Conservation (phyloP, 2,329 filamentous ascomycete genomes). For the Cordyceps cateniannulata region DNA sequence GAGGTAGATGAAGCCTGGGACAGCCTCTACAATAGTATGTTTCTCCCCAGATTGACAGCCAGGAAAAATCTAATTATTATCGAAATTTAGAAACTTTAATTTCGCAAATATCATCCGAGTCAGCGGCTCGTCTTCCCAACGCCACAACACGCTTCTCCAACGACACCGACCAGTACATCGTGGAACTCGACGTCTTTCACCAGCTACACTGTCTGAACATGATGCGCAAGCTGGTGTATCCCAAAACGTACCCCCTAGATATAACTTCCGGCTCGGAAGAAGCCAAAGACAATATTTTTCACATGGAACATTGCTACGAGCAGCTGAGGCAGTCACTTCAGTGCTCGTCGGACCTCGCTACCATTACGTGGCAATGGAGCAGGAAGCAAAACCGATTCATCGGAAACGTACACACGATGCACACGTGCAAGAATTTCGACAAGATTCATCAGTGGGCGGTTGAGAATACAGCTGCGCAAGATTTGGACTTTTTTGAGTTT, state of each 20-base stretch:
- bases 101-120: conserved; percentile 48
- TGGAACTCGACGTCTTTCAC: conserved; percentile 50
- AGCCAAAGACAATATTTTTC: conserved; percentile 24
- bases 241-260: conserved; percentile 35
- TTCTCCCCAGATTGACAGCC: not conserved
- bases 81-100: conserved; percentile 39
- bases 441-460: conserved; percentile 43
- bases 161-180: conserved; percentile 47
- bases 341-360: conserved; percentile 46
- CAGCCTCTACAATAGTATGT: conserved; percentile 32
- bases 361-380: conserved; percentile 46
- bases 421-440: conserved; percentile 48
- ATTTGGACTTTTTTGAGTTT: conserved; percentile 13
- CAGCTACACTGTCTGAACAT: conserved; percentile 46
- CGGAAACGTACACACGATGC: conserved; percentile 45
- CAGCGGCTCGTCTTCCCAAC: conserved; percentile 45
- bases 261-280: conserved; percentile 41
- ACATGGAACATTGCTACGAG: conserved; percentile 46
- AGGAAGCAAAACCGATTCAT: conserved; percentile 40
- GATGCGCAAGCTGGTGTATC: conserved; percentile 40
- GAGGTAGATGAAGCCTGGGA: conserved; percentile 52
- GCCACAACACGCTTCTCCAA: conserved; percentile 47
- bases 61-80: not conserved
- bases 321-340: conserved; percentile 46
- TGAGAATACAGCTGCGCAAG: conserved; percentile 17